Base-by-base conservation (phyloP, 371 early-diverging fungal species). In the Mycotypha africana region DNA sequence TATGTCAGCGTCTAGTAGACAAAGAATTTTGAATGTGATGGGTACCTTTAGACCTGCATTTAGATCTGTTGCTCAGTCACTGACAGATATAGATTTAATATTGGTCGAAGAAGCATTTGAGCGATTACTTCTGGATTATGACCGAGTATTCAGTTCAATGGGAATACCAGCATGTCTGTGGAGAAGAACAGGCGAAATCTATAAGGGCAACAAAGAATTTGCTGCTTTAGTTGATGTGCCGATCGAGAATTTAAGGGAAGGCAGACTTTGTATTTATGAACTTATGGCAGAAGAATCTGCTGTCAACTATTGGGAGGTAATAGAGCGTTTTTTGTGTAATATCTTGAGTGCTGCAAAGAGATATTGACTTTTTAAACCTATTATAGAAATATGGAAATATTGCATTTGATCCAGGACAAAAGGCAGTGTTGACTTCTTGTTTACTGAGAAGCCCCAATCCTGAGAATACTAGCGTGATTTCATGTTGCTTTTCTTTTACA, bases 121-220 rank as follows among this genome's bases (percentile, higher is more conserved):
- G 70, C 78, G 93, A 10, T 71, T 92, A 42, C 67, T 95, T 23
- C 74, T 95, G 45, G 55, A 42, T 24, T 51, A 47, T 30, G 45
- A 49, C 50, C 84, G 92, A 39, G 88, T 92, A 22, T 94, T 96
- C 57, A 87, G 87, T 46, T 76, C 91, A 14, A 91, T 94, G 88
- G 97, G 93, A 24, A 84, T 93, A 20, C 97, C 97, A 0, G 87
- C 93, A 23, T 93, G 93, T 58, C 61, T 95, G 25, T 95, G 95
- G 97, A 79, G 97, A 10, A 78, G 97, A 23, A 93, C 95, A 0
- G 97, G 97, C 30, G 95, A 96, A 59, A 94, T 96, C 24, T 93
- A 88, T 71, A 93, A 92, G 55, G 89, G 91, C 10, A 96, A 96
- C 72, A 85, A 88, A 53, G 93, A 92, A 66, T 96, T 96, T 79